phyloP scores from a whole-genome alignment of 345 rosid genomes.

The Brassica nigra region DNA sequence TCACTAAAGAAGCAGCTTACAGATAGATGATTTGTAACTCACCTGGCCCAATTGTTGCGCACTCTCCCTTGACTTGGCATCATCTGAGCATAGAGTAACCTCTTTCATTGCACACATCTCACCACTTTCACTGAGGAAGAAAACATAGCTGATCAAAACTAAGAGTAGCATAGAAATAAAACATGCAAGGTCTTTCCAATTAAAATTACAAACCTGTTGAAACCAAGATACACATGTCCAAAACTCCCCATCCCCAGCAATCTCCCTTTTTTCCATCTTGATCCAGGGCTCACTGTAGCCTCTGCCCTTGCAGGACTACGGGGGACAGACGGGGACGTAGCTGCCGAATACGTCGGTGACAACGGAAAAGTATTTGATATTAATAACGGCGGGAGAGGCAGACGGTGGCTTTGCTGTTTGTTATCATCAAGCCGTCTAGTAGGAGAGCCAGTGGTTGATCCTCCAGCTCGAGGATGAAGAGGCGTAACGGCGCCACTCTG shows the following conservation, averaged over 20 bases:
- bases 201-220: slow-evolving; percentile 54
- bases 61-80: slow-evolving; percentile 76
- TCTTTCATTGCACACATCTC: slow-evolving; percentile 95
- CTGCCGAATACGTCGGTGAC: slow-evolving; percentile 86
- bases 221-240: slow-evolving; percentile 71
- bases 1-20: neutral
- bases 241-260: slow-evolving; percentile 68
- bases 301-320: slow-evolving; percentile 94
- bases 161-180: slow-evolving; percentile 11
- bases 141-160: slow-evolving; percentile 24
- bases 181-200: neutral
- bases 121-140: slow-evolving; percentile 63
- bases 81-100: slow-evolving; percentile 77
- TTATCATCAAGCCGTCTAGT: slow-evolving; percentile 74
- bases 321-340: slow-evolving; percentile 91
- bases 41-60: slow-evolving; percentile 76
- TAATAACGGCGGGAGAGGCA: slow-evolving; percentile 87
- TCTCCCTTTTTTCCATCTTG: slow-evolving; percentile 67
- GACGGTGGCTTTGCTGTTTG: slow-evolving; percentile 80
- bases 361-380: slow-evolving; percentile 74
- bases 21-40: slow-evolving; percentile 28
- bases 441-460: slow-evolving; percentile 66
- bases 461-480: slow-evolving; percentile 89
- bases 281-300: slow-evolving; percentile 68
- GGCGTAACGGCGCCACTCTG: slow-evolving; percentile 99